phyloP scores from a whole-genome alignment of 2,329 filamentous ascomycete genomes.

The Chaetothyriales sp. region DNA sequence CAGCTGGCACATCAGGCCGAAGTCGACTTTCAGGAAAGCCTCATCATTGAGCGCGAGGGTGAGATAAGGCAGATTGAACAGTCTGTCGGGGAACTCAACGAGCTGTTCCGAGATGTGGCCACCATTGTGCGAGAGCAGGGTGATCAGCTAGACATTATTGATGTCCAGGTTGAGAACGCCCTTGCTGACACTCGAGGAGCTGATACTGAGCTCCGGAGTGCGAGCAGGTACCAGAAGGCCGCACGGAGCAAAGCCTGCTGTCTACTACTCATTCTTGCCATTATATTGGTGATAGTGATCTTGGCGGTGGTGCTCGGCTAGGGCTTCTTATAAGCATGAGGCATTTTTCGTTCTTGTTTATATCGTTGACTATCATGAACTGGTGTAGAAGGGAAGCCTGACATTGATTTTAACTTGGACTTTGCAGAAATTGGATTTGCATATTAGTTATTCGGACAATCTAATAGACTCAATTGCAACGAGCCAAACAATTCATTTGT shows the following conservation, averaged over 20 bases:
- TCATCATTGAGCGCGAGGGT: conserved; percentile 90
- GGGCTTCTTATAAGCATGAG: conserved; percentile 11
- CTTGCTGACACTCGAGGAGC: conserved; percentile 70
- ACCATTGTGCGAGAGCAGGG: conserved; percentile 94
- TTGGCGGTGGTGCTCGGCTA: conserved; percentile 69
- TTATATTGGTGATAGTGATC: conserved; percentile 80
- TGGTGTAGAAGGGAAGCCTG: background rate
- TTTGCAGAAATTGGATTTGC: background rate
- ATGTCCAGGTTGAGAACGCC: conserved; percentile 72
- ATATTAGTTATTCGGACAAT: conserved; percentile 1
- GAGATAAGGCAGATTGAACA: conserved; percentile 98
- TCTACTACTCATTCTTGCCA: conserved; percentile 68
- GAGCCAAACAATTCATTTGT: no score
- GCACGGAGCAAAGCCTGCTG: conserved; percentile 91
- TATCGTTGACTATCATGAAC: background rate
- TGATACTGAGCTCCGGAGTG: conserved; percentile 69
- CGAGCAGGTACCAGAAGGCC: conserved; percentile 85
- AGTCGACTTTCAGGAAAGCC: conserved; percentile 89
- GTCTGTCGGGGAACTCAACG: conserved; percentile 86
- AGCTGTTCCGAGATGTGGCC: conserved; percentile 93
- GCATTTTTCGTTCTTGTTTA: background rate
- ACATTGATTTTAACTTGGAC: conserved; percentile 1
- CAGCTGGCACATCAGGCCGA: conserved; percentile 82
- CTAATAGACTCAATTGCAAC: background rate
- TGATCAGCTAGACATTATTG: conserved; percentile 71